Evolutionary conservation across 1,139 yeast genomes (phyloP), one percentile per base, ranked within the genome.

Genomic region (Kodamaea derodonti): DNA sequence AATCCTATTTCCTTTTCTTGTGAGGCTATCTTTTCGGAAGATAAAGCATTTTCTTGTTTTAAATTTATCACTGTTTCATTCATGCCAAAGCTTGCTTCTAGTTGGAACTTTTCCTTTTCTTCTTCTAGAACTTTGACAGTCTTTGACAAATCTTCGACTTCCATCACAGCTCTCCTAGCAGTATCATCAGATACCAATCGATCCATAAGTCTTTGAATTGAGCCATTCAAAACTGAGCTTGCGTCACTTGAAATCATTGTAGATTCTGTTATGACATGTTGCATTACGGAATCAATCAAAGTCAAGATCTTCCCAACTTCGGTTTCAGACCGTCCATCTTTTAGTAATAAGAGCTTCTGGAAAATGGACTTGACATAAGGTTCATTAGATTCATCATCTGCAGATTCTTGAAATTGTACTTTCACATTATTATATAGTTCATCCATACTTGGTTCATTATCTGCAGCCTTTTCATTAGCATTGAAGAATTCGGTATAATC

Each of bases 121-220:
- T 38, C 45, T 39, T 52, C 58, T 20, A 66, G 38, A 3, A 24
- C 26, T 16, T 49, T 43, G 13, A 66, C 37, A 13, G 51, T 49
- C 26, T 49, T 48, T 5, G 48, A 35, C 33, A 65, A 42, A 22
- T 51, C 56, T 20, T 51, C 48, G 0, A 62, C 49, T 34, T 63
- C 67, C 25, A 59, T 42, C n/a, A 63, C 49, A 1, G 67, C 67
- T 35, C 59, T 47, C 33, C 60, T 50, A 2, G 69, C 66, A 3
- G 57, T 60, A 27, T 60, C 63, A 37, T 62, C 69, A 1, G 64
- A 53, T 9, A 54, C 46, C 38, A 63, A 41, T 27, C 63, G 45
- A 36, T 65, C 69, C 53, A 65, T 56, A 16, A 63, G 45, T 32
- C 63, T 47, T 36, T 63, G 69, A 11, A 65, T 55, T 1, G 69